A percentile compares a stretch with the other conserved stretches of the same genome.
Conservation (phyloP, 2,329 filamentous ascomycete genomes). For the Curvularia lunata region DNA sequence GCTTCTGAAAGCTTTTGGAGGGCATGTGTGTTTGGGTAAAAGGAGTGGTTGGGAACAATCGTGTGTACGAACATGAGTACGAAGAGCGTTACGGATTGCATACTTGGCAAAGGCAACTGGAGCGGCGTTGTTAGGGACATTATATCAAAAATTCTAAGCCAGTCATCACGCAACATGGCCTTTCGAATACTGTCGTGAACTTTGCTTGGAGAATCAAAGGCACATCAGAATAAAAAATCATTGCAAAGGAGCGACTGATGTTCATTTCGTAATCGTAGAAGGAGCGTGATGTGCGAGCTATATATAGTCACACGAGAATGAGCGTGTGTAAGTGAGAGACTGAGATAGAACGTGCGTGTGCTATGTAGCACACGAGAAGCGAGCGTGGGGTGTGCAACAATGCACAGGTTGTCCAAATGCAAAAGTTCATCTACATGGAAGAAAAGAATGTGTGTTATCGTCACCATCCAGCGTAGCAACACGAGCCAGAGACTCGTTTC, state of each 20-base stretch:
- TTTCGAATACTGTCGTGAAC: neutral
- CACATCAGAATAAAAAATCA: neutral
- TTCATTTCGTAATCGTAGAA: neutral
- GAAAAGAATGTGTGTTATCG: neutral
- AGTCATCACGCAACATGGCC: neutral
- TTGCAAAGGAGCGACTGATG: neutral
- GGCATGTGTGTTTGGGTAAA: conserved; percentile 3
- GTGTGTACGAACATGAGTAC: neutral
- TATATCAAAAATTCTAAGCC: conserved; percentile 9
- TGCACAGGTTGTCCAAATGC: neutral
- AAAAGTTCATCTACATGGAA: neutral
- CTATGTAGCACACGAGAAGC: neutral
- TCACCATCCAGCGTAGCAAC: neutral
- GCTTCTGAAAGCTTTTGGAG: neutral
- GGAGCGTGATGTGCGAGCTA: neutral
- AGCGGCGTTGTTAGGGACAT: conserved; percentile 34
- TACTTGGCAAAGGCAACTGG: conserved; percentile 24
- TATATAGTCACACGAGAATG: neutral
- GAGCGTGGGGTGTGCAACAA: conserved; percentile 5
- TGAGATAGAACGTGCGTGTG: too few relatives aligned
- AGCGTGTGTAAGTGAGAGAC: neutral
- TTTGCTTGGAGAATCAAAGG: neutral
- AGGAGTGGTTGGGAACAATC: neutral
- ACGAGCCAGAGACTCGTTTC: neutral
- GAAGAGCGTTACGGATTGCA: conserved; percentile 21